Conservation (phyloP, 164 flowering plant genomes). For the Santalum album region DNA sequence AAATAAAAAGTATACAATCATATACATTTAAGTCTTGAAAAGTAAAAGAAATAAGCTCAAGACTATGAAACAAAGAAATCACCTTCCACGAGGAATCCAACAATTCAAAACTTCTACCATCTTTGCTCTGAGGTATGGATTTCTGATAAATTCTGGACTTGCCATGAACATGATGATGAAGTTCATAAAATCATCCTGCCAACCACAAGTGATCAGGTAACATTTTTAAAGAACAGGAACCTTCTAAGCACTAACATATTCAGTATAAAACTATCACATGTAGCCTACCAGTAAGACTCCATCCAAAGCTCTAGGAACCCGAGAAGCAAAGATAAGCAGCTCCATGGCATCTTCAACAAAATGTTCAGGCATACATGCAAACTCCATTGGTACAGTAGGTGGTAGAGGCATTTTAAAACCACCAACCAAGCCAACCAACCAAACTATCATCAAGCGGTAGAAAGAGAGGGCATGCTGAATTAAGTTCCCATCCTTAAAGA, state of each 20-base stretch:
- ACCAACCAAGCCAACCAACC: slow-evolving; percentile 81
- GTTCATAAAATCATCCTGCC: slow-evolving; percentile 96
- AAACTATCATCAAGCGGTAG: slow-evolving; percentile 86
- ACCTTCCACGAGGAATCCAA: slow-evolving; percentile 97
- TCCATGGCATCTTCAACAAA: slow-evolving; percentile 98
- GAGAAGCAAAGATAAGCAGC: slow-evolving; percentile 82
- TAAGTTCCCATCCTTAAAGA: slow-evolving; percentile 55
- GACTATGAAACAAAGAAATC: neutral
- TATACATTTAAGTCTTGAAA: neutral
- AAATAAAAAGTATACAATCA: no score
- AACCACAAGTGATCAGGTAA: slow-evolving; percentile 10
- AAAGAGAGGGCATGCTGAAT: slow-evolving; percentile 76
- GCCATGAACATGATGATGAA: slow-evolving; percentile 99
- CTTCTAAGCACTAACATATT: neutral
- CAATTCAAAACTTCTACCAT: slow-evolving; percentile 98
- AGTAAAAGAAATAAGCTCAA: neutral
- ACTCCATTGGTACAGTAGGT: slow-evolving; percentile 72
- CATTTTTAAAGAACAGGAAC: neutral
- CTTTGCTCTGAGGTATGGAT: slow-evolving; percentile 96
- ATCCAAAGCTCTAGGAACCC: slow-evolving; percentile 85
- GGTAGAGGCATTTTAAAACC: slow-evolving; percentile 96
- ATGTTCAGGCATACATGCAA: slow-evolving; percentile 97
- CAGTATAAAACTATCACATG: neutral
- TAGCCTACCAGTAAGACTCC: slow-evolving; percentile 63
- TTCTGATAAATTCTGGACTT: slow-evolving; percentile 71